These are phyloP conservation scores for Chlorella sp. DNA, from an alignment of 139 green algal genomes.

Conservation along the genomic window DNA sequence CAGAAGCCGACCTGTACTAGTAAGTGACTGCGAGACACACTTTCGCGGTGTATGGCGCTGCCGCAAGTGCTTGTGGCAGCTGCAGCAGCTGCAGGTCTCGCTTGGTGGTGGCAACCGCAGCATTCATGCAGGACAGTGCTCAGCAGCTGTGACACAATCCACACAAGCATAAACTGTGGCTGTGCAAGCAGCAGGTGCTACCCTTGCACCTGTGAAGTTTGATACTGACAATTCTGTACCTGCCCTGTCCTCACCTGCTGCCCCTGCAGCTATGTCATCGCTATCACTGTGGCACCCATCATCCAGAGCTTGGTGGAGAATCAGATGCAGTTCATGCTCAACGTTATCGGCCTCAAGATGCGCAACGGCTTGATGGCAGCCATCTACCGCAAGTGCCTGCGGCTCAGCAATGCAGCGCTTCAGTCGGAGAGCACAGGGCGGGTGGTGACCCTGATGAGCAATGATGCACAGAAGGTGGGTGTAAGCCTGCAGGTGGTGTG, in stretches of 20 bases:
- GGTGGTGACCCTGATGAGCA: conserved; percentile 72
- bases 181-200: neutral
- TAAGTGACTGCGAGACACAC: conserved; percentile 14
- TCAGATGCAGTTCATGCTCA: conserved; percentile 35
- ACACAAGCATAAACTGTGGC: neutral
- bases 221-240: neutral
- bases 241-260: neutral
- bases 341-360: conserved; percentile 49
- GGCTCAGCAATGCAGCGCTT: conserved; percentile 38
- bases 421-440: conserved; percentile 25
- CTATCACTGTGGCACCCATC: conserved; percentile 63
- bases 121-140: too few species aligned
- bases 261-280: conserved; percentile 36
- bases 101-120: neutral
- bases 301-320: conserved; percentile 52
- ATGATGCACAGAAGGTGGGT: conserved; percentile 71
- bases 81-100: neutral
- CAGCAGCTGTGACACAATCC: too few species aligned
- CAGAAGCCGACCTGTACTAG: conserved; percentile 41
- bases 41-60: neutral
- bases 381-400: conserved; percentile 86
- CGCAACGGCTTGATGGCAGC: conserved; percentile 68
- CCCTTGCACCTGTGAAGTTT: too few species aligned
- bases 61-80: neutral
- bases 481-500: conserved; percentile 38